A percentile compares a stretch with the other conserved stretches of the same genome.
phyloP scores from a whole-genome alignment of 148 eudicot genomes.

The Persicaria tinctoria region DNA sequence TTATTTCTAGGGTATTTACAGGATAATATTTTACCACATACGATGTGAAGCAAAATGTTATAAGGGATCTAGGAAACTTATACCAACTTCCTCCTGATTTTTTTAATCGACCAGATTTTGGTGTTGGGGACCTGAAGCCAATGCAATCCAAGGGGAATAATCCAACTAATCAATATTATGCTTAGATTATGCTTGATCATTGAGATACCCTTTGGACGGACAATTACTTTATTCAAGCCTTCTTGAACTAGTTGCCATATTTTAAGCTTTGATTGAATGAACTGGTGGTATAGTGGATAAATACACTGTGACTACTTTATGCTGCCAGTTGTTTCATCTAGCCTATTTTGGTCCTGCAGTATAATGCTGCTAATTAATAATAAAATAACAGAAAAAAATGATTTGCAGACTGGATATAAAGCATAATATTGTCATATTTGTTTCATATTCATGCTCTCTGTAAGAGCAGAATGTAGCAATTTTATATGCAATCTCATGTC shows the following conservation, averaged over 20 bases:
- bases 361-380: background rate
- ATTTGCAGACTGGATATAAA: background rate
- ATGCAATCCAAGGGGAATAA: background rate
- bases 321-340: conserved; percentile 1
- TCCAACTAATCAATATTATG: background rate
- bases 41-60: too few relatives aligned
- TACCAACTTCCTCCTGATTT: too few relatives aligned
- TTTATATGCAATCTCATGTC: background rate
- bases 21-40: too few relatives aligned
- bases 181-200: background rate
- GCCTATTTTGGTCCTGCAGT: background rate
- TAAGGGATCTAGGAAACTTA: too few relatives aligned
- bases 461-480: background rate
- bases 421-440: background rate
- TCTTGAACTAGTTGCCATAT: background rate
- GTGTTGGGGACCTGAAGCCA: background rate
- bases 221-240: background rate
- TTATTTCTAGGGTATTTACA: too few relatives aligned
- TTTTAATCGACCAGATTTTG: too few relatives aligned
- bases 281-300: background rate
- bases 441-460: background rate
- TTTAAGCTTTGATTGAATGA: background rate
- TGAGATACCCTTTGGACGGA: background rate
- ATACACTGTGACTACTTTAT: background rate
- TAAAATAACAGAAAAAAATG: background rate